Base-by-base conservation (phyloP, 257 asterid genomes). In the Solanum sitiens region DNA sequence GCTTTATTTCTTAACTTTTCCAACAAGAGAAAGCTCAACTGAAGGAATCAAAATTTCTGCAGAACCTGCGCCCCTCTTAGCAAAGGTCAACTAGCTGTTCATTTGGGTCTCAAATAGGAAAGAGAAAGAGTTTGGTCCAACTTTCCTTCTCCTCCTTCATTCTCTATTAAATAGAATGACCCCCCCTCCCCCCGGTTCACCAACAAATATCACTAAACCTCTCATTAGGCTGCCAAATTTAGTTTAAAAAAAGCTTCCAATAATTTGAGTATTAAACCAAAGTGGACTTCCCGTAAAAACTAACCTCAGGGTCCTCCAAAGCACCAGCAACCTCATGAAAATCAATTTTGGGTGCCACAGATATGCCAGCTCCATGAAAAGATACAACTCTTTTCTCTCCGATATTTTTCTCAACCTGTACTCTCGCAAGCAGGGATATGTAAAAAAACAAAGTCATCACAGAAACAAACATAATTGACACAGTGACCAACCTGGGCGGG, bases 371-470 rank as follows among this genome's bases (percentile, higher is more conserved):
- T 47, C 99, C 99, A 89, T 96, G 98, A 89, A 92, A 96, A 77
- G 95, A 93, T 86, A 96, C 92, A 77, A 91, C 77, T 91, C 99
- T 91, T 91, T 92, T 93, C 94, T 96, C 99, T 39, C 99, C 98
- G 74, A 96, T 93, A 61, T 96, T 97, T 93, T 95, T 96, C 93
- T 96, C 98, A 88, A 96, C 96, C 99, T 96, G 87, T 83, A 96
- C 96, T 93, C 93, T 75, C 83, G 18, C 50, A 89, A 30, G 84
- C 87, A 6, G 80, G 37, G 84, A 16, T 14, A 15, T 83, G 83
- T 87, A 32, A 86, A 32, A 86, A 70, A 83, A 44, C 30, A 71
- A 9, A 44, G 70, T 23, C 40, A 40, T 8, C n/a, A 42, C 68
- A 86, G 42, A 86, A 89, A 44, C 16, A 80, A 45, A 42, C 33